A percentile compares a stretch with the other conserved stretches of the same genome.
Evolutionary conservation across 2,329 filamentous ascomycete species (phyloP).

Genomic region (Diaporthe nobilis): DNA sequence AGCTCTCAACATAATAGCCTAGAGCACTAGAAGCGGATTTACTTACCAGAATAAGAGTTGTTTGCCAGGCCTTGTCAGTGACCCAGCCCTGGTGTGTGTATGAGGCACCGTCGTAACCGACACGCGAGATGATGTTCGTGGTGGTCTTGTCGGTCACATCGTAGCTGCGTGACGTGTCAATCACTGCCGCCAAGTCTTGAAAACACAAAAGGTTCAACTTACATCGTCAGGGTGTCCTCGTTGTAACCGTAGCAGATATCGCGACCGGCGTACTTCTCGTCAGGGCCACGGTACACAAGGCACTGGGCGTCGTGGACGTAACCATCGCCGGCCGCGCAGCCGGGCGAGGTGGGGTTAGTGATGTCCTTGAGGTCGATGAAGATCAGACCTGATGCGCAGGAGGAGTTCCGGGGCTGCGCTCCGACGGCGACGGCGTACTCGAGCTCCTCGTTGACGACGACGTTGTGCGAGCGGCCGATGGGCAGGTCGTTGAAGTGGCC

Average conservation of each 20-base stretch:
- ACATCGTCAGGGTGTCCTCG: constrained; percentile 64
- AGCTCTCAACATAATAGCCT: neutral
- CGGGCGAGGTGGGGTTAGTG: constrained; percentile 65
- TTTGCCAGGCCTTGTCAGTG: constrained; percentile 59
- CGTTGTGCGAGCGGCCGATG: constrained; percentile 64
- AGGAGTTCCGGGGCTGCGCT: constrained; percentile 54
- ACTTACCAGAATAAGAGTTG: constrained; percentile 58
- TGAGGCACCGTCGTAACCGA: constrained; percentile 68
- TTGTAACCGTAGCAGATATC: constrained; percentile 72
- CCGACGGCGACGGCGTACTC: constrained; percentile 62
- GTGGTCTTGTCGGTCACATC: constrained; percentile 65
- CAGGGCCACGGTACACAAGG: constrained; percentile 66
- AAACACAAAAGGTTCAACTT: constrained; percentile 30
- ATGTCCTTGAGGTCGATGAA: constrained; percentile 71
- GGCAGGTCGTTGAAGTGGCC: constrained; percentile 52
- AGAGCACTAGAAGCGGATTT: too few species aligned
- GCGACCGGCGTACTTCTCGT: constrained; percentile 60
- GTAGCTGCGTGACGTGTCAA: constrained; percentile 51
- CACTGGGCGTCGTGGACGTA: constrained; percentile 76
- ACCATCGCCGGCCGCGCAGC: constrained; percentile 68
- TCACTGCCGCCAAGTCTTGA: neutral
- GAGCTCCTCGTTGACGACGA: constrained; percentile 65
- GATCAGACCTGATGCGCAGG: constrained; percentile 68
- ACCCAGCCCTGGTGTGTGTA: constrained; percentile 72
- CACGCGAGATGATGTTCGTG: constrained; percentile 64